These are phyloP conservation scores for Starmera dryadoides DNA, from an alignment of 805 yeast species.

Conservation along the genomic window DNA sequence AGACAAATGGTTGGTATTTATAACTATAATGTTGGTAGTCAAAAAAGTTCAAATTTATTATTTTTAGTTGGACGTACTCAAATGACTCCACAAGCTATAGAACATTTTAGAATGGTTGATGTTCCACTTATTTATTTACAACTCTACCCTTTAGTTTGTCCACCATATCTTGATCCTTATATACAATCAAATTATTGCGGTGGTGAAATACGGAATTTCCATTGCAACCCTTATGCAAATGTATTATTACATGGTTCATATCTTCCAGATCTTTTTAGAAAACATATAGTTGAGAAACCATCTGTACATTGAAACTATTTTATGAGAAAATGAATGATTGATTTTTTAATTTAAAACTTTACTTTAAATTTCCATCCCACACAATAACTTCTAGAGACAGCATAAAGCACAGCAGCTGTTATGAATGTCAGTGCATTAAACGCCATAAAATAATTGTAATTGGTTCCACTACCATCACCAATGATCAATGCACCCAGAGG, in stretches of 20 bases:
- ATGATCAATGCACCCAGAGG: conserved; percentile 46
- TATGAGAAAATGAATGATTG: too few relatives aligned
- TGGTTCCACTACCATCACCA: conserved; percentile 24
- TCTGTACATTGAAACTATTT: too few relatives aligned
- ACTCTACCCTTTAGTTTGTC: conserved; percentile 26
- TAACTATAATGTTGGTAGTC: conserved; percentile 25
- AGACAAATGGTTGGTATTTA: conserved; percentile 51
- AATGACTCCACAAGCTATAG: conserved; percentile 39
- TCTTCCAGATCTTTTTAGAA: neutral
- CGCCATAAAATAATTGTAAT: conserved; percentile 30
- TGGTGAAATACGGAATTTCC: conserved; percentile 28
- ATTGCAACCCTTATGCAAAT: conserved; percentile 30
- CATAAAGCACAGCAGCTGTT: neutral
- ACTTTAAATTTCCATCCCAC: neutral
- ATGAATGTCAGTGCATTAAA: conserved; percentile 8
- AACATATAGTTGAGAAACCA: too few relatives aligned
- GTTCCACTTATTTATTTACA: conserved; percentile 40
- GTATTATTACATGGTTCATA: conserved; percentile 26
- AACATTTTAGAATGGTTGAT: conserved; percentile 35
- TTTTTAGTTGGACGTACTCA: conserved; percentile 40
- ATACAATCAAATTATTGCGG: conserved; percentile 30
- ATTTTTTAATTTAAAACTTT: too few relatives aligned
- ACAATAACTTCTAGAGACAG: neutral
- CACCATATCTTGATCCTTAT: conserved; percentile 20
- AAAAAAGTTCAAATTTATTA: conserved; percentile 22